Base-by-base conservation (phyloP, 164 flowering plant species). In the Vitis vinifera region DNA sequence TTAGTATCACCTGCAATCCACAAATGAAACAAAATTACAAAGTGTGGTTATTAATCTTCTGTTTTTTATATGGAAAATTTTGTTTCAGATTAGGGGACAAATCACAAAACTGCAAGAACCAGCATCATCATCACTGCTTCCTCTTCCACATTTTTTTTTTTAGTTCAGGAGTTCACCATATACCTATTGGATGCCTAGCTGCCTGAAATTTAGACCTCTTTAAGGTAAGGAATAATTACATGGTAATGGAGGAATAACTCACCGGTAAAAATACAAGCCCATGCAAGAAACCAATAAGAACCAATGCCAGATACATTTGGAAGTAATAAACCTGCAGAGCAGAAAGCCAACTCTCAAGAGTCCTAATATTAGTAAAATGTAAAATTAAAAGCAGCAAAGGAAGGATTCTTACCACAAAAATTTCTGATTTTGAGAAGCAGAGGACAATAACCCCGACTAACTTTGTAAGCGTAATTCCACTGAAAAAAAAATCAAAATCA, bases 401-500 rank as follows among this genome's bases (percentile, higher is more conserved):
- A 27, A 62, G 50, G 57, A 15, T 59, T 49, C 19, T 66, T 57
- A 94, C 99, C 96, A 95, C 99, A 87, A 95, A 93, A 52, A 95
- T 78, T 85, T 91, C 97, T 48, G 97, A 89, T 82, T 74, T 89
- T 47, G 99, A 75, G 67, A 95, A 95, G 74, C 75, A 80, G 44
- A 95, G 93, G 69, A 95, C 98, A 59, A 95, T 70, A 37, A 91
- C 99, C 70, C 99, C 99, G 66, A 91, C 96, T 8, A 95, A 90
- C 81, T 95, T 95, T 14, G 99, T 95, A 58, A 95, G 87, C 6
- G 99, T 93, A 65, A 95, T 93, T 70, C 99, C 99, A 77, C 99
- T 93, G 92, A 77, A 77, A 67, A 73, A 61, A 72, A 57, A 12
- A 19, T 10, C 58, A 8, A 59, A 51, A 51, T 51, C 5, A 63